Conservation (phyloP, 2,329 filamentous ascomycete species). For the Scleromitrula shiraiana region DNA sequence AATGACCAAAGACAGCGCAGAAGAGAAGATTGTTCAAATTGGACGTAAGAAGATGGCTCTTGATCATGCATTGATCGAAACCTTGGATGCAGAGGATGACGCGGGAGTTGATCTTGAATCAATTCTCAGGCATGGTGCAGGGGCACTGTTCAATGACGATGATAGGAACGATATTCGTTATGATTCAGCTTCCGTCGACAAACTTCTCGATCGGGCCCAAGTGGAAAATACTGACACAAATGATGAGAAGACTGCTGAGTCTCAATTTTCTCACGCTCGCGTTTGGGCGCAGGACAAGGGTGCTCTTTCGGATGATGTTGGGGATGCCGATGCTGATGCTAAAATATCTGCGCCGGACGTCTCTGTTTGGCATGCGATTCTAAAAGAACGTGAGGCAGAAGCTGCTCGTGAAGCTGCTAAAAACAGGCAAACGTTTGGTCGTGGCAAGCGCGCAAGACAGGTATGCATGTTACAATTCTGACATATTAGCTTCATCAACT, state of each 20-base stretch:
- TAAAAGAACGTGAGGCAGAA: slow-evolving; percentile 71
- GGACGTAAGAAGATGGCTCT: slow-evolving; percentile 93
- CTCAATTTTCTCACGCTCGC: slow-evolving; percentile 80
- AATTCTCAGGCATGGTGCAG: slow-evolving; percentile 79
- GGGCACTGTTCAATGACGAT: slow-evolving; percentile 74
- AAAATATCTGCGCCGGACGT: slow-evolving; percentile 50
- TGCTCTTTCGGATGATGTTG: slow-evolving; percentile 54
- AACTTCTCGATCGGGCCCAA: slow-evolving; percentile 78
- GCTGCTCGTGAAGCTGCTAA: slow-evolving; percentile 64
- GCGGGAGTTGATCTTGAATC: slow-evolving; percentile 74
- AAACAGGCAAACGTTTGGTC: slow-evolving; percentile 68
- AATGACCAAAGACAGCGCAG: slow-evolving; percentile 79
- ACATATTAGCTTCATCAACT: background rate
- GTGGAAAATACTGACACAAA: slow-evolving; percentile 63
- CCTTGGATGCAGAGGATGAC: slow-evolving; percentile 78
- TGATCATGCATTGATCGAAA: slow-evolving; percentile 90
- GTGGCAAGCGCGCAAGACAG: slow-evolving; percentile 57
- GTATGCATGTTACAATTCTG: slow-evolving; percentile 15
- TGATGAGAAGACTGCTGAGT: slow-evolving; percentile 58
- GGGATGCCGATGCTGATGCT: slow-evolving; percentile 42
- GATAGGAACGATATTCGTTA: slow-evolving; percentile 70
- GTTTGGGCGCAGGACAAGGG: slow-evolving; percentile 84
- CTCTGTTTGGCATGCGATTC: slow-evolving; percentile 82
- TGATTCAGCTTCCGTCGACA: slow-evolving; percentile 75
- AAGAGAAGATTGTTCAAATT: slow-evolving; percentile 95